Base-by-base conservation (phyloP, 768 basidiomycete species). In the Trametes sanguinea region DNA sequence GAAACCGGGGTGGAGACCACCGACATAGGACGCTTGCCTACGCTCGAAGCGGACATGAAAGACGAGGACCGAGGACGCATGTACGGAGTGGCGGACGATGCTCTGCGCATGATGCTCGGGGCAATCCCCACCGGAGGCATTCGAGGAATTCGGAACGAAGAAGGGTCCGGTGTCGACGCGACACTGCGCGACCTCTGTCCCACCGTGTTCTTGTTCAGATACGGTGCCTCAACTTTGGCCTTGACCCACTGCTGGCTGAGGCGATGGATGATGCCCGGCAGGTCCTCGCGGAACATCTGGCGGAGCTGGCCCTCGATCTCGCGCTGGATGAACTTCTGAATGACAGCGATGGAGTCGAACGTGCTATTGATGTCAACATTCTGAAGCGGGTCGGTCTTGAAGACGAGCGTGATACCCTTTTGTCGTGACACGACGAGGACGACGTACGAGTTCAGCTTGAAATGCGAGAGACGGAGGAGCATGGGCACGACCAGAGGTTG, bases 331-430 rank as follows among this genome's bases (percentile, higher is more conserved):
- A 95, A 98, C 59, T 94, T 95, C 72, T 98, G 92, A 53, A 99
- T 97, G 65, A 98, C 95, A 48, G 92, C 94, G 65, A 99, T 96
- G 3, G 93, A 94, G 75, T 99, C 97, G 70, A 99, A 99, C 2
- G 95, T 98, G 74, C 90, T 92, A 75, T 91, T 95, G 72, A 99
- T 98, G 71, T 98, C 93, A 55, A 99, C 95, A 66, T 94, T 92
- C 76, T 99, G 95, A 42, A 99, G 83, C 2, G 97, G 97, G 76
- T 99, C 97, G 39, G 97, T 98, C 78, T 98, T 98, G 86, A 99
- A 99, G 29, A 98, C 97, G 55, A 99, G 86, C 0, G 97, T 98
- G 72, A 98, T 98, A 45, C 97, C 97, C 71, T 98, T 98, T 73
- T 95, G 93, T 67, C 93, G 92, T 29, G 95, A 98, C 60, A 99